A percentile compares a stretch with the other conserved stretches of the same genome.
These are phyloP conservation scores for Phytophthora megakarya DNA, from an alignment of 352 stramenopile species.

Conservation along the genomic window DNA sequence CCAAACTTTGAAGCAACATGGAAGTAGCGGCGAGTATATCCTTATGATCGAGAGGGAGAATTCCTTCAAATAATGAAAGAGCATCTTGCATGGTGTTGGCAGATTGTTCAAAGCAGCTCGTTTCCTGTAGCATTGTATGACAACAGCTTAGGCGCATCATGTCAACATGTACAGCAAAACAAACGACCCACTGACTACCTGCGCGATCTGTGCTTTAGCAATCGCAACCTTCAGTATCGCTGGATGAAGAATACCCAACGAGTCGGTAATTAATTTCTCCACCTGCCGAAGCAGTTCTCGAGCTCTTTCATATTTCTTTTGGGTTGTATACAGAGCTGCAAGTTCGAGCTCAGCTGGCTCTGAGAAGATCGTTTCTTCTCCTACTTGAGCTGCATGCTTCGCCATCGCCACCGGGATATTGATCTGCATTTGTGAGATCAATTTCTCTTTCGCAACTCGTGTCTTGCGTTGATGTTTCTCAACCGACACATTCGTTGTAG, in stretches of 20 bases:
- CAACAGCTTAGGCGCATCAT: background rate
- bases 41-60: slow-evolving; percentile 44
- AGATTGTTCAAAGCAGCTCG: slow-evolving; percentile 22
- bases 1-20: slow-evolving; percentile 51
- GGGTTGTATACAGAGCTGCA: slow-evolving; percentile 56
- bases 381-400: slow-evolving; percentile 43
- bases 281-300: slow-evolving; percentile 37
- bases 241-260: slow-evolving; percentile 52
- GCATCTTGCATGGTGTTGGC: slow-evolving; percentile 32
- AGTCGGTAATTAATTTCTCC: slow-evolving; percentile 35
- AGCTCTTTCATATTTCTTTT: slow-evolving; percentile 64
- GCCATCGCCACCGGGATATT: slow-evolving; percentile 53
- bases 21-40: slow-evolving; percentile 47
- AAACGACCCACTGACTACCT: slow-evolving; percentile 18
- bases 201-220: slow-evolving; percentile 36
- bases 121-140: slow-evolving; percentile 33
- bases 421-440: slow-evolving; percentile 60
- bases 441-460: slow-evolving; percentile 50
- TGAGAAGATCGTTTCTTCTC: slow-evolving; percentile 49
- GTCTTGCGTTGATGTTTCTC: slow-evolving; percentile 55
- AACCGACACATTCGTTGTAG: background rate
- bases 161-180: background rate
- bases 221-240: slow-evolving; percentile 67
- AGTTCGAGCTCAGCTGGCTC: slow-evolving; percentile 60
- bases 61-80: slow-evolving; percentile 43